Evolutionary conservation across 352 stramenopile genomes (phyloP).

Genomic region (Phytophthora rubi): DNA sequence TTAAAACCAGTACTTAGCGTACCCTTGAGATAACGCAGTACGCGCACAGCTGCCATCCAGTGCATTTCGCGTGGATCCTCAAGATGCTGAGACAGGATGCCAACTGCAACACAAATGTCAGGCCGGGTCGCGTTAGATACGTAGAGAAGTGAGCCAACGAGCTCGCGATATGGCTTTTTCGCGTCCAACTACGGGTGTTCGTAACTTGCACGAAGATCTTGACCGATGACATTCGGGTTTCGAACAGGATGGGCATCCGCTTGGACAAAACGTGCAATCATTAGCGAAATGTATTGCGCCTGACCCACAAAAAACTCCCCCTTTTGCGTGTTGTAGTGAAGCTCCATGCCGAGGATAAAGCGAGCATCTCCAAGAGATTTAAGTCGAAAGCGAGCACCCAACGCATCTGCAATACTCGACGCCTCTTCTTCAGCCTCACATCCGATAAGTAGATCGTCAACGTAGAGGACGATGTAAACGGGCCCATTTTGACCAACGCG

Average conservation of each 20-base stretch:
- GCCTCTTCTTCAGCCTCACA: background rate
- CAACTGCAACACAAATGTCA: slow-evolving; percentile 20
- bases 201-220: slow-evolving; percentile 4
- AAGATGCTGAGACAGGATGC: no score
- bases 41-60: no score
- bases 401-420: background rate
- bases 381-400: slow-evolving; percentile 8
- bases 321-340: no score
- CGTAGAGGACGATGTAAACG: slow-evolving; percentile 17
- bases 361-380: slow-evolving; percentile 16
- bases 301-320: no score
- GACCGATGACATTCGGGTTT: slow-evolving; percentile 5
- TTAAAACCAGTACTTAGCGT: background rate
- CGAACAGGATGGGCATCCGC: background rate
- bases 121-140: slow-evolving; percentile 28
- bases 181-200: background rate
- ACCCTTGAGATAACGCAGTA: no score
- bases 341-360: slow-evolving; percentile 4
- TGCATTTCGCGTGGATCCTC: no score
- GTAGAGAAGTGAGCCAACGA: slow-evolving; percentile 26
- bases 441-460: slow-evolving; percentile 16
- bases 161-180: slow-evolving; percentile 14
- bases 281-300: no score
- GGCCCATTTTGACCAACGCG: background rate
- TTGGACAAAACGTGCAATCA: slow-evolving; percentile 2